Percentiles rank a stretch among this genome's conserved stretches.
phyloP scores from a whole-genome alignment of 345 rosid species.

The Adansonia digitata region DNA sequence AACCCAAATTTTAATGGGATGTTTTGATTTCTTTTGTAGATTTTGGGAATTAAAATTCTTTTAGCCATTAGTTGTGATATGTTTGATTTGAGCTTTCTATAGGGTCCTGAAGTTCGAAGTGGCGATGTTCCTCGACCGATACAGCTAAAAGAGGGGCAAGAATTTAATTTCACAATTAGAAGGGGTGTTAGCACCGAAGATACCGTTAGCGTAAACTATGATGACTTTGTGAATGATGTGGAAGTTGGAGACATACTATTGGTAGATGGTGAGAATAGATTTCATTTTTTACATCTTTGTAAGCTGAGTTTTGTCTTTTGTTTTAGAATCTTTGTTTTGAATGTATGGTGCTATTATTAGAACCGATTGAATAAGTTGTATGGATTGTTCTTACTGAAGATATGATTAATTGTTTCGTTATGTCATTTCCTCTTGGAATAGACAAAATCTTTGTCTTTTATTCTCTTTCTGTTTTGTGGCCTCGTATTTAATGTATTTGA shows the following conservation, averaged over 20 bases:
- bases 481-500: background rate
- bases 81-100: background rate
- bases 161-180: slow-evolving; percentile 78
- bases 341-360: background rate
- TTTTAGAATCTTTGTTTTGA: background rate
- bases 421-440: background rate
- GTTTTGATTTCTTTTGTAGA: background rate
- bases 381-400: background rate
- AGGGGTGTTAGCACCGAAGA: slow-evolving; percentile 73
- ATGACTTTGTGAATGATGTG: slow-evolving; percentile 81
- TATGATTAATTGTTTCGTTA: background rate
- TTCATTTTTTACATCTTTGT: background rate
- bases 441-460: background rate
- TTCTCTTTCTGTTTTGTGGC: background rate
- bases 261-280: slow-evolving; percentile 72
- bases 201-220: slow-evolving; percentile 92
- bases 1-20: background rate
- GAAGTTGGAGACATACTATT: slow-evolving; percentile 81
- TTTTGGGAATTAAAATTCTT: background rate
- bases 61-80: background rate
- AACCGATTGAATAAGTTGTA: background rate
- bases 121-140: slow-evolving; percentile 94
- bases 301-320: background rate
- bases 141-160: slow-evolving; percentile 68
- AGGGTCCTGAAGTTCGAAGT: slow-evolving; percentile 99